Conservation (phyloP, 306 rosid genomes). For the Phaseolus lunatus region DNA sequence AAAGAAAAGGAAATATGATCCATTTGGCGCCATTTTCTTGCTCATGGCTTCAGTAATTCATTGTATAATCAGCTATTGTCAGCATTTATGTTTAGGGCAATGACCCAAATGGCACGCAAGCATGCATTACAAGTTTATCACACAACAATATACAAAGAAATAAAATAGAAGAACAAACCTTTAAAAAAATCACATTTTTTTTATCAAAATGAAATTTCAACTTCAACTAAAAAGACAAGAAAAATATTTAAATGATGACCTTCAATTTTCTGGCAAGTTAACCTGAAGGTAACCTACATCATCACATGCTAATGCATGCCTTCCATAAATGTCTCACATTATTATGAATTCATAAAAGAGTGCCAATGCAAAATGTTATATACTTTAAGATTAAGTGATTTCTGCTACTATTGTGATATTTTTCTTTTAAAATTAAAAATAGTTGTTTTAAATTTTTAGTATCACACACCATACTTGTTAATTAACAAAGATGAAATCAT, state of each 20-base stretch:
- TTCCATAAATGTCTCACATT: conserved; percentile 12
- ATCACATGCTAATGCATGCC: conserved; percentile 5
- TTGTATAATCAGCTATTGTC: conserved; percentile 36
- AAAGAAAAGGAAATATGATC: neutral
- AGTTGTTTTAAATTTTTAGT: too few relatives aligned
- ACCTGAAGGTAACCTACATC: neutral
- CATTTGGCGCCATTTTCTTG: conserved; percentile 37
- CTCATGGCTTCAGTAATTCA: conserved; percentile 33
- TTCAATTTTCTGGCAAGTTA: neutral
- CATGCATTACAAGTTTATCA: conserved; percentile 38
- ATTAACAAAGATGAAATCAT: too few relatives aligned
- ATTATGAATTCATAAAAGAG: neutral
- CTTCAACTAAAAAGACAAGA: neutral
- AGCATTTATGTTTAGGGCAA: conserved; percentile 28
- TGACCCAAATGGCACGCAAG: conserved; percentile 46
- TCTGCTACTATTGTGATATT: too few relatives aligned
- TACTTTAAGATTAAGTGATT: too few relatives aligned
- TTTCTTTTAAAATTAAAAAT: too few relatives aligned
- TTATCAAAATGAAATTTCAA: neutral
- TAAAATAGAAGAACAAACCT: neutral
- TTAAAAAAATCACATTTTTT: neutral
- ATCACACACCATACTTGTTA: too few relatives aligned
- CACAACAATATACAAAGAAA: conserved; percentile 15
- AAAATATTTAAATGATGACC: neutral
- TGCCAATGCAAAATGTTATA: neutral